Conservation (phyloP, 2,329 filamentous ascomycete genomes). For the Colletotrichum salicis region DNA sequence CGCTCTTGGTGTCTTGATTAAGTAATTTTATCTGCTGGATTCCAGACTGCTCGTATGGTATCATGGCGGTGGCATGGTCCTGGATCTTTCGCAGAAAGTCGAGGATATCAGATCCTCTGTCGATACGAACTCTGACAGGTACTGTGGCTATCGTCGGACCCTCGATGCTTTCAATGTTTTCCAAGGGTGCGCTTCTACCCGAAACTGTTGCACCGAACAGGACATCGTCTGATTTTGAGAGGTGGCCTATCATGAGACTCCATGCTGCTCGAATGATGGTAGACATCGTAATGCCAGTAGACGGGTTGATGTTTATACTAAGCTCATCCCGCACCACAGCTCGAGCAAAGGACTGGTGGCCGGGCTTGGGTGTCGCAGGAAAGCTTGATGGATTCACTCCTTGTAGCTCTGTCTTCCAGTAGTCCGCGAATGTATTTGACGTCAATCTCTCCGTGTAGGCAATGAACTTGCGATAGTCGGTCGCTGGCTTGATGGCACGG, state of each 20-base stretch:
- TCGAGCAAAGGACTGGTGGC: constrained; percentile 9
- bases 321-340: constrained; percentile 16
- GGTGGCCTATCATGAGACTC: constrained; percentile 48
- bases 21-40: constrained; percentile 36
- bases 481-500: neutral
- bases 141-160: constrained; percentile 46
- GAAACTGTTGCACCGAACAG: constrained; percentile 44
- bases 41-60: constrained; percentile 40
- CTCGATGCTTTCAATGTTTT: constrained; percentile 40
- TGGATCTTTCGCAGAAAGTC: constrained; percentile 33
- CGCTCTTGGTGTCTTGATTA: constrained; percentile 26
- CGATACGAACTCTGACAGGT: constrained; percentile 39
- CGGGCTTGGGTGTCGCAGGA: neutral
- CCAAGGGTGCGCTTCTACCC: constrained; percentile 42
- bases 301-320: neutral
- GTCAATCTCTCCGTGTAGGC: neutral
- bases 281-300: constrained; percentile 29
- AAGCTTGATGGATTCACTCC: neutral
- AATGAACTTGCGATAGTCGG: constrained; percentile 22
- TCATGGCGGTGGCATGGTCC: constrained; percentile 35
- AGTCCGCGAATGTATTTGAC: neutral
- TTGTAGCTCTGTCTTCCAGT: constrained; percentile 10
- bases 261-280: constrained; percentile 42
- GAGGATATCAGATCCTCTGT: constrained; percentile 6
- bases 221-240: constrained; percentile 43